Conservation (phyloP, 1,284 basidiomycete species). For the Malassezia vespertilionis region DNA sequence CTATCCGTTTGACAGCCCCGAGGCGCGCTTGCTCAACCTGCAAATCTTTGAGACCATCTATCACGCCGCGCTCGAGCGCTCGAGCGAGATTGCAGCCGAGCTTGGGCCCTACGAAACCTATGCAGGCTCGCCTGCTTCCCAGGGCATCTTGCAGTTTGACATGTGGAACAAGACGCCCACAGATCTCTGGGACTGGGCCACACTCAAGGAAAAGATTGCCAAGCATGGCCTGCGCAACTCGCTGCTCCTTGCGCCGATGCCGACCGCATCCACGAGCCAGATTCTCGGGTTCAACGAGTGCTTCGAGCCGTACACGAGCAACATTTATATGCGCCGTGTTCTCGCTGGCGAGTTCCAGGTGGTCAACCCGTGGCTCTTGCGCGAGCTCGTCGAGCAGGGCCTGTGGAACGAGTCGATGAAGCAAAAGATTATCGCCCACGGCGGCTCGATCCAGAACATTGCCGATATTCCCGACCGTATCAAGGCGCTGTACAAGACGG, state of each 20-base stretch:
- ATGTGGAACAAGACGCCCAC: conserved; percentile 88
- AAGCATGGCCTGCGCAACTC: conserved; percentile 81
- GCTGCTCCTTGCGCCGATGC: conserved; percentile 91
- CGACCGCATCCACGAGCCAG: conserved; percentile 95
- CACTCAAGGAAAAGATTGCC: conserved; percentile 79
- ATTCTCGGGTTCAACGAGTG: conserved; percentile 98
- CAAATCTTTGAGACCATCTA: conserved; percentile 99
- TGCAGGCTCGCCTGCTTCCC: conserved; percentile 75
- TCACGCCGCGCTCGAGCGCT: conserved; percentile 84
- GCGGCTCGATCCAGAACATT: conserved; percentile 68
- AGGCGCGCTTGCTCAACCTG: conserved; percentile 77
- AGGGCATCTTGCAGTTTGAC: conserved; percentile 86
- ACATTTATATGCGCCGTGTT: conserved; percentile 98
- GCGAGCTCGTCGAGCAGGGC: conserved; percentile 86
- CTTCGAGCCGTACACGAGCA: conserved; percentile 91
- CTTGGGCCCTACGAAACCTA: conserved; percentile 85
- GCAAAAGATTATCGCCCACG: conserved; percentile 95
- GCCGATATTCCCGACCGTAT: conserved; percentile 46
- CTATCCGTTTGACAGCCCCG: conserved; percentile 84
- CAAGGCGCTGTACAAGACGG: conserved; percentile 91
- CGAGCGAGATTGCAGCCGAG: conserved; percentile 70
- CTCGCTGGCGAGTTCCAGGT: conserved; percentile 99
- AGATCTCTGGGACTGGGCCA: conserved; percentile 87
- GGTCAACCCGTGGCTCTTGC: conserved; percentile 93
- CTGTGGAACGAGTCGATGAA: conserved; percentile 99